Evolutionary conservation across 192 early-diverging fungal species (phyloP), one percentile per base, ranked within the genome.

Genomic region (Podila verticillata): DNA sequence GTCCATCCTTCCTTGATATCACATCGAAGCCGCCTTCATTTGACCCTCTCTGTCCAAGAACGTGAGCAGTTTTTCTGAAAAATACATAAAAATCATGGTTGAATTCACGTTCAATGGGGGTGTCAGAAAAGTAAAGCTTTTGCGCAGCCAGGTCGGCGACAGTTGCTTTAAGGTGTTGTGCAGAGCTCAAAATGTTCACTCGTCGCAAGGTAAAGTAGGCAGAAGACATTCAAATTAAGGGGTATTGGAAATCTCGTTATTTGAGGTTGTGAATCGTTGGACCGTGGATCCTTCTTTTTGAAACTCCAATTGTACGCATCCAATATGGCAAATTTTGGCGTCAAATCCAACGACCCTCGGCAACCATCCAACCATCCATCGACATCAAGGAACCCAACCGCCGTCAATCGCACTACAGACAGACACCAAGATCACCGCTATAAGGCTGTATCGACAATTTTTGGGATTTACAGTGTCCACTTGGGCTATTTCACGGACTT

Each of bases 291-390:
- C 51, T 54, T 54, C 51, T 54, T 54, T 54, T 54, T 54, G 51
- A 54, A 54, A 54, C 51, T 54, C 51, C 51, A 54, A 54, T 54
- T 54, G 51, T 54, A 54, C 51, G 51, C 51, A 54, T 54, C 51
- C 51, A 54, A 24, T 54, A 54, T 54, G 51, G 51, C 51, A 54
- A 26, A 54, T 54, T 54, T 54, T 12, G n/a, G 22, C 22, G 4
- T 54, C 34, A 48, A 26, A 66, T 32, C 57, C 57, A 61, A 61
- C 72, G 29, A 34, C n/a, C n/a, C 3, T 19, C 1, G n/a, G 30
- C 48, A 29, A 20, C 44, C 44, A 72, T 29, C 65, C 70, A 80
- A 61, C 77, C 70, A 68, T 75, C 74, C 30, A 72, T 72, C 49
- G 60, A 61, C 39, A 44, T 24, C 28, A 32, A 60, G 28, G 58